Evolutionary conservation across 495 filamentous ascomycete genomes (phyloP), one percentile per base, ranked within the genome.

Genomic region (Opeltia flavorubescens): DNA sequence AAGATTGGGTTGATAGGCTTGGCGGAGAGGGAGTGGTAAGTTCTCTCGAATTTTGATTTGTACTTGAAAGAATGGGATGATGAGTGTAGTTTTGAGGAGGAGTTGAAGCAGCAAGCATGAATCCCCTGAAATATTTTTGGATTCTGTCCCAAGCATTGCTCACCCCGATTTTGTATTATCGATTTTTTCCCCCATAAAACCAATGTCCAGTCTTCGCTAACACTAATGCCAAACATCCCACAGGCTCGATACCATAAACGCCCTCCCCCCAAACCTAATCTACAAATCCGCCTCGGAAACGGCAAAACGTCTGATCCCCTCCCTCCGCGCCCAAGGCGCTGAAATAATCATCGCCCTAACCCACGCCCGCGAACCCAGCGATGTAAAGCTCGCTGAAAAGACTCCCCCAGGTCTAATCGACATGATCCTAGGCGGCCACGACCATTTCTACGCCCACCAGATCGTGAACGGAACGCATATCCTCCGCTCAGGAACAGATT

Each of bases 161-260:
- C n/a, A n/a, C n/a, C n/a, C n/a, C n/a, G n/a, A n/a, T n/a, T n/a
- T n/a, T n/a, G n/a, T n/a, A 6, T 13, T 31, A 31, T 6, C 29
- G 6, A 31, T 31, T 31, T 31, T 31, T 31, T 6, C 29, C 13
- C 6, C 13, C 6, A 31, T 13, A 6, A 31, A 6, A 31, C 29
- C 29, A 6, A 13, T 13, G 13, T 13, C 29, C 13, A 13, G 6
- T 6, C 29, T 13, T 31, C 13, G 8, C 5, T 23, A n/a, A 21
- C 4, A 15, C 13, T 12, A 23, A 20, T 46, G 2, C 26, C 5
- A n/a, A 24, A 25, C 27, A 12, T n/a, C 67, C 33, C 69, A 70
- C 50, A 86, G 82, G 86, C 70, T 94, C 17, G 86, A 82, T 47
- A 94, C 86, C 0, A 87, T 94, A 60, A 94, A 89, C 59, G 72